Conservation (phyloP, 495 filamentous ascomycete genomes). For the Jackrogersella multiformis region DNA sequence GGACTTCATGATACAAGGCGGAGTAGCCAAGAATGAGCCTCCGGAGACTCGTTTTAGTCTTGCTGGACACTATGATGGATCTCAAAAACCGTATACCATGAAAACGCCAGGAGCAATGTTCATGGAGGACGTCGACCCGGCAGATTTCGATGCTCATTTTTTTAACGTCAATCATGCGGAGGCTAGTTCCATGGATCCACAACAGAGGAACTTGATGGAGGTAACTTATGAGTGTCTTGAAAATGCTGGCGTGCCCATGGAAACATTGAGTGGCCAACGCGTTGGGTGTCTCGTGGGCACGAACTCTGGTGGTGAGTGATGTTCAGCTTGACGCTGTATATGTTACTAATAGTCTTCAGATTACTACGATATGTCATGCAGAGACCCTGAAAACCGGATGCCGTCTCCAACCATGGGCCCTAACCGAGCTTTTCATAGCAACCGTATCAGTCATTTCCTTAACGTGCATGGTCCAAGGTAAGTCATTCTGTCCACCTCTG, state of each 20-base stretch:
- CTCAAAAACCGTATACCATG: slow-evolving; percentile 63
- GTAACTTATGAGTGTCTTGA: not conserved
- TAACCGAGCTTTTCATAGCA: not conserved
- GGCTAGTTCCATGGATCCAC: not conserved
- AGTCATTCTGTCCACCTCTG: not conserved
- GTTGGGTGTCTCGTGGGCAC: not conserved
- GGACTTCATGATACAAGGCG: slow-evolving; percentile 64
- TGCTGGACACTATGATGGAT: too few species aligned
- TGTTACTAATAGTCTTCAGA: not conserved
- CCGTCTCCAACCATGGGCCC: not conserved
- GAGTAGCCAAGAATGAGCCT: slow-evolving; percentile 57
- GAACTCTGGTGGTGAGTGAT: not conserved
- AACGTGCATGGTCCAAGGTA: not conserved
- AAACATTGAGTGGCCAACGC: not conserved
- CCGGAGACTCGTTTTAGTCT: too few species aligned
- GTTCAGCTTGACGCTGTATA: not conserved
- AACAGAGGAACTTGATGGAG: not conserved
- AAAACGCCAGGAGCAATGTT: slow-evolving; percentile 47
- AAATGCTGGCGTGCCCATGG: not conserved
- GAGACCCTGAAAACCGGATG: not conserved
- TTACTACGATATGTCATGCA: not conserved
- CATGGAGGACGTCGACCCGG: slow-evolving; percentile 60
- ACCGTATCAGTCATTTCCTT: not conserved
- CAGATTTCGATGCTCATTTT: slow-evolving; percentile 44
- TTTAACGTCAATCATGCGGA: not conserved